These are phyloP conservation scores for Chiua virens DNA, from an alignment of 768 basidiomycete species.

Conservation along the genomic window DNA sequence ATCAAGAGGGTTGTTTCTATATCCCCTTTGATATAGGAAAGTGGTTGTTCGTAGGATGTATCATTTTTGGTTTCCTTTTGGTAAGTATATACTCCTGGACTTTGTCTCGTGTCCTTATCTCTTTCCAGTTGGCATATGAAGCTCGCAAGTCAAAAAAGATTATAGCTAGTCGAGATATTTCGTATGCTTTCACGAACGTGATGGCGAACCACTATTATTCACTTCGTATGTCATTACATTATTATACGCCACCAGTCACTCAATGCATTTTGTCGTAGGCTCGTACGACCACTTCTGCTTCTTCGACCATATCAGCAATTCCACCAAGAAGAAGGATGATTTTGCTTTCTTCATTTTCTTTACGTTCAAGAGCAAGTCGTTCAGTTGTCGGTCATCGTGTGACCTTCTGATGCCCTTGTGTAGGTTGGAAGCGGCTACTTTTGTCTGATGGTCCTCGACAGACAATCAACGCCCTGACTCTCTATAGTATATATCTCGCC, in stretches of 20 bases:
- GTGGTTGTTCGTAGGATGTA: slow-evolving; percentile 98
- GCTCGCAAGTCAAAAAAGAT: slow-evolving; percentile 90
- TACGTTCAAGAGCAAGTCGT: slow-evolving; percentile 87
- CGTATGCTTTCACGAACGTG: slow-evolving; percentile 96
- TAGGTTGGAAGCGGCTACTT: slow-evolving; percentile 85
- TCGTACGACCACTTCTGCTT: slow-evolving; percentile 98
- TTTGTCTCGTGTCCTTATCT: slow-evolving; percentile 7
- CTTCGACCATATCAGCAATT: slow-evolving; percentile 94
- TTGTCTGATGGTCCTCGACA: slow-evolving; percentile 97
- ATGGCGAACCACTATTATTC: slow-evolving; percentile 98
- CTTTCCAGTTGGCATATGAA: slow-evolving; percentile 81
- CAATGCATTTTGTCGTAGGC: slow-evolving; percentile 43
- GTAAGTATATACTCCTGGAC: slow-evolving; percentile 44
- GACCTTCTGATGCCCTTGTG: not conserved
- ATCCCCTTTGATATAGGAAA: slow-evolving; percentile 88
- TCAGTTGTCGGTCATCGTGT: not conserved
- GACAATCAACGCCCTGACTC: slow-evolving; percentile 94
- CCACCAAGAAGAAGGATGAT: slow-evolving; percentile 94
- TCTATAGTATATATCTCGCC: slow-evolving; percentile 84
- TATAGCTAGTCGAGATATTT: slow-evolving; percentile 93
- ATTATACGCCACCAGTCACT: not conserved
- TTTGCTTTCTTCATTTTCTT: slow-evolving; percentile 99
- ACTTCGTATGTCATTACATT: slow-evolving; percentile 60
- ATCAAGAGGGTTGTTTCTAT: slow-evolving; percentile 69
- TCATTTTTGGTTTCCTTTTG: slow-evolving; percentile 96